These are phyloP conservation scores for Quercus cerris DNA, from an alignment of 306 rosid genomes.

Conservation along the genomic window DNA sequence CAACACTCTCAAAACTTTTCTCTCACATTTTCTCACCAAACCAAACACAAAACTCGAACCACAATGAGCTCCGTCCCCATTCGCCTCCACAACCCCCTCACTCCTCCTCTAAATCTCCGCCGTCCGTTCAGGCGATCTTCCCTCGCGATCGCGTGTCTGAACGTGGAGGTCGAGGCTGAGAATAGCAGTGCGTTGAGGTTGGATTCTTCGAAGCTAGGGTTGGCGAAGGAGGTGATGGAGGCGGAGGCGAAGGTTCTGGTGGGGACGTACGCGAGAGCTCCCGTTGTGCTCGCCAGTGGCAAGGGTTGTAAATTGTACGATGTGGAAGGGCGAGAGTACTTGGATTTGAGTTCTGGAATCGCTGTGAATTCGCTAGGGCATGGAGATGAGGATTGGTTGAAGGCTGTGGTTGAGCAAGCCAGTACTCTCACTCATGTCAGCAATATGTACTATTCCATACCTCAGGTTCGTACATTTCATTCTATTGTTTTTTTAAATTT, in stretches of 20 bases:
- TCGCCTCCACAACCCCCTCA: conserved; percentile 24
- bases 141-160: conserved; percentile 28
- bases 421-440: conserved; percentile 67
- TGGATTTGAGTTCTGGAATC: conserved; percentile 74
- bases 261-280: conserved; percentile 79
- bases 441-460: conserved; percentile 68
- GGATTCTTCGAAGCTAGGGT: conserved; percentile 2
- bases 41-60: background rate
- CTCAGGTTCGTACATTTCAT: conserved; percentile 54
- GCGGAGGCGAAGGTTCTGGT: conserved; percentile 57
- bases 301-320: conserved; percentile 77
- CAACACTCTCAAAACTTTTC: background rate
- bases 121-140: conserved; percentile 5
- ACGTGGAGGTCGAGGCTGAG: conserved; percentile 28
- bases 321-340: conserved; percentile 69
- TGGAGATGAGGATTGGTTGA: conserved; percentile 76
- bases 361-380: conserved; percentile 88
- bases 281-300: conserved; percentile 68
- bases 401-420: conserved; percentile 74
- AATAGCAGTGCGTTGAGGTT: background rate
- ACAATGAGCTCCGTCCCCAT: conserved; percentile 32
- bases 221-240: conserved; percentile 55
- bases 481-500: background rate
- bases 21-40: background rate
- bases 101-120: conserved; percentile 27